Evolutionary conservation across 2,329 filamentous ascomycete species (phyloP), one percentile per base, ranked within the genome.

Genomic region (Diaporthe amygdali): DNA sequence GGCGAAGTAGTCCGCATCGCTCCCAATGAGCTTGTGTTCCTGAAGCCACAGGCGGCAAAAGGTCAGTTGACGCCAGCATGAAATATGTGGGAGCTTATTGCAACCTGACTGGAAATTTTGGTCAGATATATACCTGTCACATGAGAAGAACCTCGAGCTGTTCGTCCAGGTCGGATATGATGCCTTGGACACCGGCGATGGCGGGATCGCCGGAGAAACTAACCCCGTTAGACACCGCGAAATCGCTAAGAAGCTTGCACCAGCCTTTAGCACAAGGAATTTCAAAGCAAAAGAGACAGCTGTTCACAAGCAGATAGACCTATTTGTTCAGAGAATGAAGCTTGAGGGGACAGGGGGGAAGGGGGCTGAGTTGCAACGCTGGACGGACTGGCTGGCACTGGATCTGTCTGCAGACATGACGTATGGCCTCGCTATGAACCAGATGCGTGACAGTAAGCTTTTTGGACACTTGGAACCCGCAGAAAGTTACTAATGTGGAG

Each of bases 301-400:
- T 1, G 25, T 74, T 0, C 63, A 73, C 10, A 39, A 47, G n/a
- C 63, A 73, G 27, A 22, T 75, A 3, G 73, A 75, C 32, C 20
- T 67, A 2, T 72, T 74, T 25, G 39, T 75, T 12, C 1, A 67
- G 12, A 68, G n/a, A 5, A 73, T 74, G 68, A 69, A 34, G 8
- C 67, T 70, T 0, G 0, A 64, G 3, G 66, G 68, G 3, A 37
- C 14, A 1, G 27, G 0, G 12, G 15, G 15, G 1, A 22, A 64
- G 20, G 71, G 69, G 0, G 56, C 59, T 22, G 71, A 73, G 12
- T 15, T 75, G 17, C 63, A 27, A 3, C 39, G 49, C 4, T 74
- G 74, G 74, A 51, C 64, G 8, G 51, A 74, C 46, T 73, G 74
- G 74, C 47, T 75, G 10, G 71, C 59, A 1, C 37, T 74, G 51